These are phyloP conservation scores for Colletotrichum orchidophilum DNA, from an alignment of 2,329 filamentous ascomycete species.

Conservation along the genomic window DNA sequence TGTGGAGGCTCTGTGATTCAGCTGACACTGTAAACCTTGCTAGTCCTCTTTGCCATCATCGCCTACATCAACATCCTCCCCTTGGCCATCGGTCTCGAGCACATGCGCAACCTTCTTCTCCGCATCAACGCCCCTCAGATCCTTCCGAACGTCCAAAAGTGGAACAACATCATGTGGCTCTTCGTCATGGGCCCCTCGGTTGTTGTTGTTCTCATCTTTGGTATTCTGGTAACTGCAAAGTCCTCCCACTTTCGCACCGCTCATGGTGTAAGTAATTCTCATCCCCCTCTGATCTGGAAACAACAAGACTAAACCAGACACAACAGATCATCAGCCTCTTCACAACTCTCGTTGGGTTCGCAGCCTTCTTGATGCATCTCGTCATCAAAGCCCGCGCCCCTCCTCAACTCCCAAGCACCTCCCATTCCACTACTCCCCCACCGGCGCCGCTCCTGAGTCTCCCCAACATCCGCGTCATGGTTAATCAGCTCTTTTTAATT, in stretches of 20 bases:
- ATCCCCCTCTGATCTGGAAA: rapidly evolving
- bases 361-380: slow-evolving; percentile 38
- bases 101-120: slow-evolving; percentile 39
- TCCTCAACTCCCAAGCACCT: background rate
- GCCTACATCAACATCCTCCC: slow-evolving; percentile 41
- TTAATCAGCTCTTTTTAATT: slow-evolving; percentile 41
- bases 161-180: slow-evolving; percentile 40
- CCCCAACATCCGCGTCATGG: slow-evolving; percentile 30
- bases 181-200: slow-evolving; percentile 39
- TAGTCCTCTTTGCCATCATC: slow-evolving; percentile 39
- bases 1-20: rapidly evolving
- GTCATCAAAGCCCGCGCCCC: slow-evolving; percentile 35
- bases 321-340: slow-evolving; percentile 42
- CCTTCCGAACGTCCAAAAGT: slow-evolving; percentile 38
- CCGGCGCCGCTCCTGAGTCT: slow-evolving; percentile 1
- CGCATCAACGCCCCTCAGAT: slow-evolving; percentile 36
- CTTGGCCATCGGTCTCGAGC: slow-evolving; percentile 40
- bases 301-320: background rate
- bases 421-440: background rate
- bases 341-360: slow-evolving; percentile 39
- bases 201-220: slow-evolving; percentile 40
- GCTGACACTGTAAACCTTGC: background rate
- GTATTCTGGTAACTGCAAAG: slow-evolving; percentile 37
- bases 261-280: slow-evolving; percentile 40
- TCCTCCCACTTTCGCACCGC: slow-evolving; percentile 40